Evolutionary conservation across 2,329 filamentous ascomycete genomes (phyloP).

Genomic region (Aspergillus alliaceus): DNA sequence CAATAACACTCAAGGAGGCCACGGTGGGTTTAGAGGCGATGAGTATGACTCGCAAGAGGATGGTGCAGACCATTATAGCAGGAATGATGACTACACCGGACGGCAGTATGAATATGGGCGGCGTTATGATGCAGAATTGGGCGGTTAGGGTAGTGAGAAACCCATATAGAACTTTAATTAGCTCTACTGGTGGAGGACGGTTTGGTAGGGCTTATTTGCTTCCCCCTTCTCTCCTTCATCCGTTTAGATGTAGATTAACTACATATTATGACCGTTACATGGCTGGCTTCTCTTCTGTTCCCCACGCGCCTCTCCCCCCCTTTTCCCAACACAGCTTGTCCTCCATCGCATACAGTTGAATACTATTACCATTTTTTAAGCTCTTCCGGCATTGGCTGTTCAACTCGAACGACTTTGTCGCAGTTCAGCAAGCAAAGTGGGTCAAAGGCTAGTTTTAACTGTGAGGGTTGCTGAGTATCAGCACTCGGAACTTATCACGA

Average conservation of each 20-base stretch:
- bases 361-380: slow-evolving; percentile 45
- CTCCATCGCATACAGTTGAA: background rate
- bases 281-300: background rate
- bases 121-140: slow-evolving; percentile 18
- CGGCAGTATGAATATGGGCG: slow-evolving; percentile 21
- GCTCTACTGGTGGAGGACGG: background rate
- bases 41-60: slow-evolving; percentile 9
- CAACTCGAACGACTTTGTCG: slow-evolving; percentile 63
- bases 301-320: too few relatives aligned
- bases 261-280: background rate
- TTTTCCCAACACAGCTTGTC: too few relatives aligned
- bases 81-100: slow-evolving; percentile 23
- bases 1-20: slow-evolving; percentile 14
- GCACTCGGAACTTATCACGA: background rate
- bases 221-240: background rate
- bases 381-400: slow-evolving; percentile 51
- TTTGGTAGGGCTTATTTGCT: background rate
- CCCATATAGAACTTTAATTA: too few relatives aligned
- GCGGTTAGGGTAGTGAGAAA: too few relatives aligned
- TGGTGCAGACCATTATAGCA: slow-evolving; percentile 19
- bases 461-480: slow-evolving; percentile 19
- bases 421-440: slow-evolving; percentile 66
- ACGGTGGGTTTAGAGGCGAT: slow-evolving; percentile 16
- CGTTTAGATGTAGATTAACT: background rate
- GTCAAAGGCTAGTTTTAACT: slow-evolving; percentile 65